Conservation (phyloP, 2,329 filamentous ascomycete genomes). For the Hortaea werneckii region DNA sequence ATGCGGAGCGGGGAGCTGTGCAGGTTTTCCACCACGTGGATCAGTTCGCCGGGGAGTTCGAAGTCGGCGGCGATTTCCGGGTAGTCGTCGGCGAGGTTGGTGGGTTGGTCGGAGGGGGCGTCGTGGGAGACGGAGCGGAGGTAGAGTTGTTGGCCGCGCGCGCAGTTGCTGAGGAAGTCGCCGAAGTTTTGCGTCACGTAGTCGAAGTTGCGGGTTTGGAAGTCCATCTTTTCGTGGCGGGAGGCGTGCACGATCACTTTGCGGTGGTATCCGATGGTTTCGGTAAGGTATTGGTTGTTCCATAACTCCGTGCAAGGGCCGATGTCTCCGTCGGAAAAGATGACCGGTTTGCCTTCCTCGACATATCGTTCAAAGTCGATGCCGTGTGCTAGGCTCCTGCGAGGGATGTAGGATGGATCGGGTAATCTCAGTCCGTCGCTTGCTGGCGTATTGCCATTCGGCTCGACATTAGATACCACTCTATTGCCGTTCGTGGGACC, state of each 20-base stretch:
- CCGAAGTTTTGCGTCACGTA: slow-evolving; percentile 62
- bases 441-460: not conserved
- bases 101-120: slow-evolving; percentile 57
- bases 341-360: slow-evolving; percentile 46
- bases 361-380: slow-evolving; percentile 54
- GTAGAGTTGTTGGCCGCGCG: slow-evolving; percentile 56
- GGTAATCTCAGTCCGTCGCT: slow-evolving; percentile 10
- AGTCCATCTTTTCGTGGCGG: slow-evolving; percentile 59
- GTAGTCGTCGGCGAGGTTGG: slow-evolving; percentile 63
- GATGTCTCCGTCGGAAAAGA: slow-evolving; percentile 56
- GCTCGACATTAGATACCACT: not conserved
- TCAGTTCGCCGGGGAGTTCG: slow-evolving; percentile 51
- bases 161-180: slow-evolving; percentile 53
- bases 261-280: slow-evolving; percentile 50
- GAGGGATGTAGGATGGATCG: slow-evolving; percentile 33
- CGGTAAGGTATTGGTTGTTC: slow-evolving; percentile 58
- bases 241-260: slow-evolving; percentile 68
- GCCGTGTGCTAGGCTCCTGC: slow-evolving; percentile 41
- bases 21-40: slow-evolving; percentile 47
- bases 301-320: slow-evolving; percentile 59
- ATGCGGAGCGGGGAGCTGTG: slow-evolving; percentile 75
- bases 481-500: slow-evolving; percentile 2
- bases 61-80: slow-evolving; percentile 62
- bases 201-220: slow-evolving; percentile 70
- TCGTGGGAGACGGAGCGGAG: slow-evolving; percentile 65